These are phyloP conservation scores for Cladophialophora immunda DNA, from an alignment of 2,329 filamentous ascomycete species.

Conservation along the genomic window DNA sequence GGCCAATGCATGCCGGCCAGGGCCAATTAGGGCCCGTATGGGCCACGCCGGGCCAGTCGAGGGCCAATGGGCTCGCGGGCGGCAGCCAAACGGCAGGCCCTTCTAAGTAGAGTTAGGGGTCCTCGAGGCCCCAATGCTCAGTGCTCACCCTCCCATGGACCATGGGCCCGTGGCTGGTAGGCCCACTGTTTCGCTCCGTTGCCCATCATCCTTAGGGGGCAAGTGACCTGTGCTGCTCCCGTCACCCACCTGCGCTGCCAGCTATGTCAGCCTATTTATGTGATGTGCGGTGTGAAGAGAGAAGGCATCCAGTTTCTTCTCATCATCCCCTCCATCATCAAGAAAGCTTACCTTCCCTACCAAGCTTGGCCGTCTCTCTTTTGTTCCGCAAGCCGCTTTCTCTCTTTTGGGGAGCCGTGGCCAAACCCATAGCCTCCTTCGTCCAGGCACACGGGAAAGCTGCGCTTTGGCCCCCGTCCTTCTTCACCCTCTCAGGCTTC, in stretches of 20 bases:
- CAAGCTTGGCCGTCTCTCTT: too few relatives aligned
- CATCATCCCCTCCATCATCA: neutral
- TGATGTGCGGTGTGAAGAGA: neutral
- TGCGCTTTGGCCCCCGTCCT: neutral
- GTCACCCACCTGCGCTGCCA: neutral
- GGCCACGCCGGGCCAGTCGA: neutral
- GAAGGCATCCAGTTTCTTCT: neutral
- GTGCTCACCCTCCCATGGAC: neutral
- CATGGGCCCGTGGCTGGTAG: too few relatives aligned
- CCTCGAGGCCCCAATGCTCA: neutral
- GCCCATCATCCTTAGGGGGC: neutral
- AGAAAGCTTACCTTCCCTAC: neutral
- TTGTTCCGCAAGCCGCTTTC: neutral
- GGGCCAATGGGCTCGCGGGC: neutral
- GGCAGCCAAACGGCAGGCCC: constrained; percentile 3
- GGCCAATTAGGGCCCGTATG: neutral
- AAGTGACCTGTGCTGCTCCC: neutral
- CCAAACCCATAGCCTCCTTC: neutral
- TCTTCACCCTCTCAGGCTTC: constrained; percentile 13
- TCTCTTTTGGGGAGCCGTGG: neutral
- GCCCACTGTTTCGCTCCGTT: neutral
- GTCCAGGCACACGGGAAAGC: constrained; percentile 9
- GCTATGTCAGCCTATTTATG: neutral
- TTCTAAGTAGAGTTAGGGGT: constrained; percentile 13
- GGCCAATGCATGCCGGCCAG: constrained; percentile 13